A percentile compares a stretch with the other conserved stretches of the same genome.
Evolutionary conservation across 2,329 filamentous ascomycete species (phyloP).

Genomic region (Talaromyces pinophilus): DNA sequence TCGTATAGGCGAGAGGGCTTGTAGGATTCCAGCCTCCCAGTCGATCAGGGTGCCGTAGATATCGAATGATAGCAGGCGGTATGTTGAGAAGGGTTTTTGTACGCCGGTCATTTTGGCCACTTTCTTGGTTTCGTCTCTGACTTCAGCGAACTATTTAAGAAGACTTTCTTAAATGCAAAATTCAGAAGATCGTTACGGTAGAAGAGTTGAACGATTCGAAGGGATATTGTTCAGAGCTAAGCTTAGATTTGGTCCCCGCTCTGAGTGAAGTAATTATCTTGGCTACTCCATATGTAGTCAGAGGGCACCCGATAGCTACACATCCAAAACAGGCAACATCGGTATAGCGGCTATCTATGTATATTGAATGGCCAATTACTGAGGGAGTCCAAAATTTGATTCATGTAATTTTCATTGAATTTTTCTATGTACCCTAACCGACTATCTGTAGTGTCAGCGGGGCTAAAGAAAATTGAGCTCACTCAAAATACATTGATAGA

Average conservation of each 20-base stretch:
- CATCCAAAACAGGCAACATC: not conserved
- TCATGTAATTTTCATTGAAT: not conserved
- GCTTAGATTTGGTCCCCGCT: not conserved
- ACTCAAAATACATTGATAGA: conserved; percentile 19
- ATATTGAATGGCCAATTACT: not conserved
- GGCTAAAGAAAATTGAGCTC: conserved; percentile 5
- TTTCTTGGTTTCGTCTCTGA: not conserved
- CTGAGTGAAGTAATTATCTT: conserved; percentile 1
- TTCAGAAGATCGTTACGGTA: not conserved
- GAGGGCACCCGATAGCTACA: not conserved
- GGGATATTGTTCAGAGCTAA: too few species aligned
- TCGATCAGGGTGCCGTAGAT: conserved; percentile 79
- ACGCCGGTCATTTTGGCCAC: not conserved
- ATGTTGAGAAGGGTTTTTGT: conserved; percentile 34
- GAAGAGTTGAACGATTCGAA: not conserved
- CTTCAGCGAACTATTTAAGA: not conserved
- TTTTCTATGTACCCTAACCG: conserved; percentile 8
- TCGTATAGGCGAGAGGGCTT: conserved; percentile 50
- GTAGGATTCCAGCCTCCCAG: conserved; percentile 69
- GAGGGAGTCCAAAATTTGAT: not conserved
- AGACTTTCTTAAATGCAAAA: too few species aligned
- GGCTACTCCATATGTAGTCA: conserved; percentile 3
- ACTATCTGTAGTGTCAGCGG: conserved; percentile 8
- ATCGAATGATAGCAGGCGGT: conserved; percentile 68
- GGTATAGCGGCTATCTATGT: not conserved